These are phyloP conservation scores for Aspergillus aculeatinus DNA, from an alignment of 2,329 filamentous ascomycete species.

Conservation along the genomic window DNA sequence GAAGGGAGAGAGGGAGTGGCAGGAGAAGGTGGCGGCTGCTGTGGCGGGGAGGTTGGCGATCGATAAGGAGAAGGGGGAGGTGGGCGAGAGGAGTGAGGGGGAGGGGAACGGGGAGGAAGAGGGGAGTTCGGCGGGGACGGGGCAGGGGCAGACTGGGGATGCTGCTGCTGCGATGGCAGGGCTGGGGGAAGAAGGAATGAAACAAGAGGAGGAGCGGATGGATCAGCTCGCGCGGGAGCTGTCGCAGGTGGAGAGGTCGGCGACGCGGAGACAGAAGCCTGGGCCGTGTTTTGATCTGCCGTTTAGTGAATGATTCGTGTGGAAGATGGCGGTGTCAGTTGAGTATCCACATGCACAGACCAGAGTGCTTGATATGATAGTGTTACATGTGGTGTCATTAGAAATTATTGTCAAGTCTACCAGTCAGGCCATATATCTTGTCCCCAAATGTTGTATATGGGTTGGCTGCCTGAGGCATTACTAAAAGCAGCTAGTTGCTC, in stretches of 20 bases:
- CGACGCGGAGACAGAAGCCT: background rate
- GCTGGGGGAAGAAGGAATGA: background rate
- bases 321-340: too few relatives aligned
- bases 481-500: too few relatives aligned
- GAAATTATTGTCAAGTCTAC: too few relatives aligned
- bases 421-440: too few relatives aligned
- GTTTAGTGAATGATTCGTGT: conserved; percentile 1
- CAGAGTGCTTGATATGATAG: too few relatives aligned
- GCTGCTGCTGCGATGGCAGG: background rate
- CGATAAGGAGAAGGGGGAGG: background rate
- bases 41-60: background rate
- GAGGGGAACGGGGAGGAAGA: background rate
- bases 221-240: background rate
- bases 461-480: too few relatives aligned
- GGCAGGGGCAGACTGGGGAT: background rate
- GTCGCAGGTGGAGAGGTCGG: background rate
- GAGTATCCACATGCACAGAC: too few relatives aligned
- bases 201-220: background rate
- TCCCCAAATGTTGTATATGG: too few relatives aligned
- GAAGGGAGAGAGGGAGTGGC: conserved; percentile 1
- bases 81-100: background rate
- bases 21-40: conserved; percentile 3
- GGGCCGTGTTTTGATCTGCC: conserved; percentile 8
- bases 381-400: too few relatives aligned
- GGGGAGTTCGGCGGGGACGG: background rate